A percentile compares a stretch with the other conserved stretches of the same genome.
Conservation (phyloP, 2,329 filamentous ascomycete species). For the Colletotrichum incanum region DNA sequence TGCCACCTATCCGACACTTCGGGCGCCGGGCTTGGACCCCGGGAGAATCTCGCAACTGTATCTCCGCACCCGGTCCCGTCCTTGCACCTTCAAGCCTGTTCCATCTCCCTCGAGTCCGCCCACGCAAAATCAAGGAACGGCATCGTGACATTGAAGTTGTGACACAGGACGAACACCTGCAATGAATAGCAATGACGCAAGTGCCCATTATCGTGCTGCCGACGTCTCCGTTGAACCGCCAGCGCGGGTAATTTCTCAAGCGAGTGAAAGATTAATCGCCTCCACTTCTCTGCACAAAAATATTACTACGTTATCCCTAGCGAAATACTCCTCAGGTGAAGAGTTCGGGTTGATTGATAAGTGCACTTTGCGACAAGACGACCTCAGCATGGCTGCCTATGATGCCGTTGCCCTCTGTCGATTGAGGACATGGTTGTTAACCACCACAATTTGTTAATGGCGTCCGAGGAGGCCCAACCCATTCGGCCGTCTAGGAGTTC, state of each 20-base stretch:
- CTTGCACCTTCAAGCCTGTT: conserved; percentile 1
- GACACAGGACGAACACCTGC: not conserved
- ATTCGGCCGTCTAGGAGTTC: not conserved
- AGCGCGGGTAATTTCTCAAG: conserved; percentile 39
- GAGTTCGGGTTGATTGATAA: not conserved
- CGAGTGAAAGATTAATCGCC: conserved; percentile 38
- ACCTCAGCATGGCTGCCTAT: no score
- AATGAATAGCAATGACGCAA: conserved; percentile 29
- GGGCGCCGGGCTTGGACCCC: conserved; percentile 32
- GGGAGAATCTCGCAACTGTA: conserved; percentile 17
- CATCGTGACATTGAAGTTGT: conserved; percentile 11
- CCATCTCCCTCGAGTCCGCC: not conserved
- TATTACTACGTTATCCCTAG: conserved; percentile 19
- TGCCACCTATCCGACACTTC: conserved; percentile 28
- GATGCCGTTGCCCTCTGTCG: not conserved
- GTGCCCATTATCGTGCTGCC: conserved; percentile 3
- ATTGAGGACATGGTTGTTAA: not conserved
- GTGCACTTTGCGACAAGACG: not conserved
- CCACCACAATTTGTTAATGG: not conserved
- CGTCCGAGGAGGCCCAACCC: conserved; percentile 7
- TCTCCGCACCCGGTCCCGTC: conserved; percentile 1
- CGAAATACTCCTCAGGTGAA: conserved; percentile 6
- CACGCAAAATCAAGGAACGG: conserved; percentile 6
- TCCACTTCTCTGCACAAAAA: conserved; percentile 38
- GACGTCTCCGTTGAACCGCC: conserved; percentile 11